Percentiles rank a stretch among this genome's conserved stretches.
Evolutionary conservation across 495 filamentous ascomycete genomes (phyloP).

Genomic region (Aspergillus wentii): DNA sequence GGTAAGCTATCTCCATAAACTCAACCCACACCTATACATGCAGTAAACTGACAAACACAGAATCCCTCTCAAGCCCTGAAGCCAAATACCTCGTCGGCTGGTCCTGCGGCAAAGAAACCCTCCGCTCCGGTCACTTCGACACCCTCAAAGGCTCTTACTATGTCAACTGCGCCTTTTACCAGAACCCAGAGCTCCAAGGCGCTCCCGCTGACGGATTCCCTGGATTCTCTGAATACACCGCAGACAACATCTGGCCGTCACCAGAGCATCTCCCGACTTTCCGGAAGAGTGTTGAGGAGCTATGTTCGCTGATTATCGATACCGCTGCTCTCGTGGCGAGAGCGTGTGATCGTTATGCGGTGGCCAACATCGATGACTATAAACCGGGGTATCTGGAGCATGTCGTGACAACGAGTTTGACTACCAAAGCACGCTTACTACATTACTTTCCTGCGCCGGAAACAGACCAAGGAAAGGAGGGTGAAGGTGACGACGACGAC

Average conservation of each 20-base stretch:
- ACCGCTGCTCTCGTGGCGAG: constrained; percentile 79
- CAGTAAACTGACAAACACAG: constrained; percentile 18
- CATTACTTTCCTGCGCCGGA: constrained; percentile 71
- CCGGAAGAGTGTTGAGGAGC: constrained; percentile 60
- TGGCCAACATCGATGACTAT: constrained; percentile 71
- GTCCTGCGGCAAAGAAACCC: constrained; percentile 91
- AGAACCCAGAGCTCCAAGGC: constrained; percentile 56
- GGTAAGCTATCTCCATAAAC: constrained; percentile 45
- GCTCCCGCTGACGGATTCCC: constrained; percentile 55
- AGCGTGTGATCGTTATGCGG: constrained; percentile 84
- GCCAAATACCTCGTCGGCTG: constrained; percentile 61
- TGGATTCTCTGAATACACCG: constrained; percentile 61
- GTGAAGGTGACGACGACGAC: constrained; percentile 64
- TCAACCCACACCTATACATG: not conserved
- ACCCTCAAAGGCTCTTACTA: constrained; percentile 96
- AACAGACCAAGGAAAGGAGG: constrained; percentile 14
- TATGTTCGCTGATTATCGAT: constrained; percentile 84
- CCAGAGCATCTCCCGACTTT: constrained; percentile 67
- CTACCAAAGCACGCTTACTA: constrained; percentile 86
- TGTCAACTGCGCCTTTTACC: constrained; percentile 91
- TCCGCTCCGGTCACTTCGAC: constrained; percentile 83
- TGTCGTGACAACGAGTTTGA: constrained; percentile 78
- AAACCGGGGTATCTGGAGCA: constrained; percentile 72
- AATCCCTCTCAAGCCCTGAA: constrained; percentile 37
- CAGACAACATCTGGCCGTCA: constrained; percentile 80